Evolutionary conservation across 1,284 basidiomycete genomes (phyloP), one percentile per base, ranked within the genome.

Genomic region (Malassezia pachydermatis): DNA sequence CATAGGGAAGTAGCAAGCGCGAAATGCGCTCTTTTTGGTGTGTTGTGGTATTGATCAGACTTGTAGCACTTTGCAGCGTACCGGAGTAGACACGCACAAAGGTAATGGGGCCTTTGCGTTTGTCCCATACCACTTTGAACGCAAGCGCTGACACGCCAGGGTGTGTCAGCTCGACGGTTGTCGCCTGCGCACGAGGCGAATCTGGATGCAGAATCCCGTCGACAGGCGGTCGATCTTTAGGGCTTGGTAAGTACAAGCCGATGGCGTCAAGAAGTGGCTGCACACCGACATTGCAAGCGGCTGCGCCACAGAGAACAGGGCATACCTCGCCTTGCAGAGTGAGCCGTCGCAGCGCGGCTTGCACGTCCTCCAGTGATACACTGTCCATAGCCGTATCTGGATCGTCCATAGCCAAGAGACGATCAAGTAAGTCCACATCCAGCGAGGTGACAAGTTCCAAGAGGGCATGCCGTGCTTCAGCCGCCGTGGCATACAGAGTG

Each of bases 111-210:
- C 87, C 87, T 57, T 78, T 79, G 52, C 79, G 79, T 56, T 81
- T 82, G 68, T 89, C 85, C 83, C 84, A 88, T 20, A 77, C 78
- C 16, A 90, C 86, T 68, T 90, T 90, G 84, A 88, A 90, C 1
- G 85, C 87, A 19, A 90, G 75, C 20, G 45, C 50, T 4, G 50
- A 36, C 14, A 45, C 24, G 14, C 34, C 35, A 7, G 30, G 25
- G 24, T 41, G 9, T 7, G 10, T 25, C 8, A 47, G 40, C n/a
- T 14, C 19, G 13, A 52, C 24, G 10, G 37, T 16, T 10, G 32
- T 34, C 24, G 42, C n/a, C 6, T 34, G 38, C 13, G 36, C 43
- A 22, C 17, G 17, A 11, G 39, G 42, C 17, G 49, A 41, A 23
- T 34, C 49, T 2, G 49, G 42, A 23, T 16, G 24, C 17, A 46